Conservation (phyloP, 805 yeast species). For the Kurtzmaniella fragi region DNA sequence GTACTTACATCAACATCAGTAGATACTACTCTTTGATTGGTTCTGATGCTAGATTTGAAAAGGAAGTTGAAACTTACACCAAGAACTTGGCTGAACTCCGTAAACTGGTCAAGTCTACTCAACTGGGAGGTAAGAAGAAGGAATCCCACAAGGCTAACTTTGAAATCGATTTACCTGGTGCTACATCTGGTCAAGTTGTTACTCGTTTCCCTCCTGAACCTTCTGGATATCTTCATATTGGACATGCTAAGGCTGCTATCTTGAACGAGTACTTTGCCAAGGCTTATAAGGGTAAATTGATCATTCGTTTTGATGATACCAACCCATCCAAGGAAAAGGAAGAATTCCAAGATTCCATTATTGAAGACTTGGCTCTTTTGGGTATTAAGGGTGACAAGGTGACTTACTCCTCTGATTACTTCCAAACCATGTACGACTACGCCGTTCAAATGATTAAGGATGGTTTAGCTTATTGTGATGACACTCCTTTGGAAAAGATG, state of each 20-base stretch:
- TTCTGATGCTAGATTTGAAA: constrained; percentile 61
- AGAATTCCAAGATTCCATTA: constrained; percentile 90
- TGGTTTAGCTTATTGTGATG: constrained; percentile 97
- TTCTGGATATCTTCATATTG: constrained; percentile 97
- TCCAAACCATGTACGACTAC: constrained; percentile 82
- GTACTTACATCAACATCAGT: constrained; percentile 77
- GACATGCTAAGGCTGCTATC: constrained; percentile 98
- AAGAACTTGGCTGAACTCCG: constrained; percentile 70
- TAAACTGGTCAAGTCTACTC: constrained; percentile 52
- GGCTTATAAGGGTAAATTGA: constrained; percentile 91
- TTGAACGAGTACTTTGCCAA: constrained; percentile 95
- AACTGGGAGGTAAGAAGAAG: constrained; percentile 55
- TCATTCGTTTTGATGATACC: constrained; percentile 96
- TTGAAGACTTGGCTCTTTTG: constrained; percentile 84
- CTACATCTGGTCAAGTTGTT: constrained; percentile 90
- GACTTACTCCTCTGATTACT: constrained; percentile 92
- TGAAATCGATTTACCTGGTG: constrained; percentile 89
- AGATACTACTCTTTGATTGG: constrained; percentile 89
- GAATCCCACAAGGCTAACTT: constrained; percentile 91
- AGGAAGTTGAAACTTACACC: constrained; percentile 59
- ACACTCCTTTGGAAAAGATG: constrained; percentile 91
- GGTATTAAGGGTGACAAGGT: constrained; percentile 90
- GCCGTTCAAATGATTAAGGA: constrained; percentile 87
- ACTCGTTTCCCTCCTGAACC: constrained; percentile 99
- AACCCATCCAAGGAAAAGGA: constrained; percentile 95